Conservation (phyloP, 2,329 filamentous ascomycete species). For the Cercospora sp. region DNA sequence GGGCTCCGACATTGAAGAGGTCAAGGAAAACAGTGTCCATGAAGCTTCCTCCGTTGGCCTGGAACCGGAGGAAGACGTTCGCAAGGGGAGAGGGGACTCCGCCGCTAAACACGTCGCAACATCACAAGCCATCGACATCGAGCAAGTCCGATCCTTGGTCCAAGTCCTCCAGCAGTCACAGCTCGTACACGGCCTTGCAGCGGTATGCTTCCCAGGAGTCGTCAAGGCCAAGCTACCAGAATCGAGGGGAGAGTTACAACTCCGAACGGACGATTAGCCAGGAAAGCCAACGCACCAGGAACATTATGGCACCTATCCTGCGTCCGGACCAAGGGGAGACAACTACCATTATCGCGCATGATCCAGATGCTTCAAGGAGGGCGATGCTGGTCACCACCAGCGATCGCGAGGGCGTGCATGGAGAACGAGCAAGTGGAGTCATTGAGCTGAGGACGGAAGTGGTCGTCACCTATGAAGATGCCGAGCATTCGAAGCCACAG, state of each 20-base stretch:
- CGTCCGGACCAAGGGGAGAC: conserved; percentile 19
- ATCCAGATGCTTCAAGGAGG: conserved; percentile 12
- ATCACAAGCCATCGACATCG: conserved; percentile 9
- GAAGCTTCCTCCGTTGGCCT: conserved; percentile 6
- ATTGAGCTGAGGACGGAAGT: conserved; percentile 22
- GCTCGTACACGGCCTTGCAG: neutral
- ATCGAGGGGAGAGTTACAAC: neutral
- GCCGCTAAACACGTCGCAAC: neutral
- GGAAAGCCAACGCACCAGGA: neutral
- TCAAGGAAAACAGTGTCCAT: neutral
- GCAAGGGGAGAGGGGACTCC: neutral
- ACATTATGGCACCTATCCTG: neutral
- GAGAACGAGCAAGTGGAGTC: neutral
- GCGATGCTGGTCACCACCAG: neutral
- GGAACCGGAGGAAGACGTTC: conserved; percentile 21
- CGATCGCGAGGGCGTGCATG: neutral
- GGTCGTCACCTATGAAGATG: conserved; percentile 16
- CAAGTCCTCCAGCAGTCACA: conserved; percentile 7
- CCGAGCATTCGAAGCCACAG: neutral
- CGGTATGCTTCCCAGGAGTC: neutral
- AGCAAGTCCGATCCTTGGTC: conserved; percentile 4
- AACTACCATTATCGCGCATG: conserved; percentile 18
- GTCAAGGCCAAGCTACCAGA: neutral
- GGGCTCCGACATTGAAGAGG: neutral
- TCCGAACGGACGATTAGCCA: neutral